Evolutionary conservation across 768 basidiomycete genomes (phyloP).

Genomic region (Phlebiopsis flavidoalba): DNA sequence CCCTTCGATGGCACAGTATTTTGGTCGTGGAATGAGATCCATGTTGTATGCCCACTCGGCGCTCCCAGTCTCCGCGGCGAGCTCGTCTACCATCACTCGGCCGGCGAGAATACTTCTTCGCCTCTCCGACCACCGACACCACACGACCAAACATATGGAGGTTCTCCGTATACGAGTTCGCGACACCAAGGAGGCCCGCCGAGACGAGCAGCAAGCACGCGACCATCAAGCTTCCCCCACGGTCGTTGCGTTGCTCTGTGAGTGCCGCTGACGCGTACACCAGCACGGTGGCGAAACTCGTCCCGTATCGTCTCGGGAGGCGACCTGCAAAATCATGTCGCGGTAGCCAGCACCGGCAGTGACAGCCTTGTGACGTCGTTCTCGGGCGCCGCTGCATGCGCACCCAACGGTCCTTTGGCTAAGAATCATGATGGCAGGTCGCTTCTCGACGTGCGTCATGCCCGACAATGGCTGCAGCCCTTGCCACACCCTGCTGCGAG

Average conservation of each 20-base stretch:
- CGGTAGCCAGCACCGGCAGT: constrained; percentile 5
- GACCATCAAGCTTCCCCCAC: constrained; percentile 3
- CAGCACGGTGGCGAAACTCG: constrained; percentile 7
- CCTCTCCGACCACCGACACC: not conserved
- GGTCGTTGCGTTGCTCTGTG: not conserved
- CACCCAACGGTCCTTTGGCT: constrained; percentile 10
- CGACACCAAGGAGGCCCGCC: constrained; percentile 4
- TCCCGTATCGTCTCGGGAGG: not conserved
- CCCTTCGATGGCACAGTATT: not conserved
- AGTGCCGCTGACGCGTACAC: constrained; percentile 11
- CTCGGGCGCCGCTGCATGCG: constrained; percentile 6
- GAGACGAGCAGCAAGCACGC: constrained; percentile 5
- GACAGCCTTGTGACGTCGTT: constrained; percentile 9
- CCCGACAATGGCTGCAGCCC: constrained; percentile 3
- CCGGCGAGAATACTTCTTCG: not conserved
- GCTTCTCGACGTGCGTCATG: not conserved
- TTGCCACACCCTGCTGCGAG: constrained; percentile 6
- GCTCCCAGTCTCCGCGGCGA: not conserved
- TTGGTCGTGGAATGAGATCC: not conserved
- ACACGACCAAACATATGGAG: constrained; percentile 8
- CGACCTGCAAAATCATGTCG: not conserved
- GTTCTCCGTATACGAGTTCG: constrained; percentile 4
- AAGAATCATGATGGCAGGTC: constrained; percentile 11
- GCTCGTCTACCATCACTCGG: constrained; percentile 2
- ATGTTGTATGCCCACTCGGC: constrained; percentile 4